Evolutionary conservation across 192 early-diverging fungal species (phyloP), one percentile per base, ranked within the genome.

Genomic region (Entomortierella chlamydospora): DNA sequence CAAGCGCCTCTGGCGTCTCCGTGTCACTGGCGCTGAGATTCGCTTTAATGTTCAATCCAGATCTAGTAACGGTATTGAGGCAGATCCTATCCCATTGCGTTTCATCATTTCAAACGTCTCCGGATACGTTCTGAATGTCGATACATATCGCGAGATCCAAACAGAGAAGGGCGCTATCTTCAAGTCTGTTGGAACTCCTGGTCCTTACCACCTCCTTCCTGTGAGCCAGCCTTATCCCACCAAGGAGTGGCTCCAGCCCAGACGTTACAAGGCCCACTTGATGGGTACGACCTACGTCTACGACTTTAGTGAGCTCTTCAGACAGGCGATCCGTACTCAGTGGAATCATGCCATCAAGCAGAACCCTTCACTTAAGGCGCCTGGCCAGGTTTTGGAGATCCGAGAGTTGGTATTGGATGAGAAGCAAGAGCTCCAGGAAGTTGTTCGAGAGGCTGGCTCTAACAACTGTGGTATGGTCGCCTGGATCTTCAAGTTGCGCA

Each of bases 261-360:
- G 94, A 52, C 93, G 98, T 72, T 97, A 97, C 89, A 96, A 96
- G 89, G 97, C 98, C 39, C 98, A 99, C 70, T 85, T 98, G 59
- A 93, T 98, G 91, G 96, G 96, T 61, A 99, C 98, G 4, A 98
- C 97, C 15, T 99, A 98, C 67, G 95, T 98, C 31, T 99, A 99
- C 82, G 98, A 99, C 81, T 99, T 98, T 89, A 95, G 96, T 18
- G 97, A 97, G 57, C 89, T 99, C 68, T 98, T 99, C 93, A 88
- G 93, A 31, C 91, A 96, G 72, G 92, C 94, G 2, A 82, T 95
- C 41, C 91, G 95, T 51, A 88, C 91, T 54, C 83, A 87, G 61
- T 99, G 98, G 98, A 83, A 83, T 53, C 86, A 87, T 26, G 86
- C 87, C 20, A 42, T 66, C 11, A 78, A 84, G 57, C 47, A 73